These are phyloP conservation scores for Boletus rubropictus DNA, from an alignment of 768 basidiomycete genomes.

Conservation along the genomic window DNA sequence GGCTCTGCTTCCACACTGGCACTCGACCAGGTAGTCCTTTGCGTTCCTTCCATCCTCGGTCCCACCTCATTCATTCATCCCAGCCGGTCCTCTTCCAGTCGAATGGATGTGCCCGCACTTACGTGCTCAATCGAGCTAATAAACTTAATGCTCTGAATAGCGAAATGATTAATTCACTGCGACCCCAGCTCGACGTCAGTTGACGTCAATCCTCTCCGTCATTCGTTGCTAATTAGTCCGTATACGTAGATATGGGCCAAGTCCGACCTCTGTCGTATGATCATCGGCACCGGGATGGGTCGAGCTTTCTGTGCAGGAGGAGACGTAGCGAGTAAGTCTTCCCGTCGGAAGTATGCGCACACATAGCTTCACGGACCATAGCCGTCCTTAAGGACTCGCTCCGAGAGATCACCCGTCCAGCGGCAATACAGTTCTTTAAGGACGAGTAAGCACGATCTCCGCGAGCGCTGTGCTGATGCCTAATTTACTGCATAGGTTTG, in stretches of 20 bases:
- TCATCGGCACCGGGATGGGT: slow-evolving; percentile 67
- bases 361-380: slow-evolving; percentile 24
- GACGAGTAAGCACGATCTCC: slow-evolving; percentile 57
- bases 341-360: slow-evolving; percentile 1
- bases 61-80: slow-evolving; percentile 25
- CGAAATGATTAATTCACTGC: slow-evolving; percentile 68
- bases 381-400: slow-evolving; percentile 53
- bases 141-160: slow-evolving; percentile 81
- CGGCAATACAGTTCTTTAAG: slow-evolving; percentile 85
- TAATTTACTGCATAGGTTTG: slow-evolving; percentile 50
- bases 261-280: slow-evolving; percentile 62
- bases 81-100: slow-evolving; percentile 65
- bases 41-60: background rate
- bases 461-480: slow-evolving; percentile 2
- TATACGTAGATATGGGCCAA: slow-evolving; percentile 64
- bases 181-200: slow-evolving; percentile 70
- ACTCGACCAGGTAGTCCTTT: slow-evolving; percentile 24
- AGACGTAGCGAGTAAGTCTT: slow-evolving; percentile 75
- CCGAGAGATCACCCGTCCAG: slow-evolving; percentile 44
- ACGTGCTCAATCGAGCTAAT: slow-evolving; percentile 70
- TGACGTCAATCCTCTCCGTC: background rate
- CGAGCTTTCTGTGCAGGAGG: slow-evolving; percentile 92
- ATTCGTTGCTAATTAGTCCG: slow-evolving; percentile 6
- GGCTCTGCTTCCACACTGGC: slow-evolving; percentile 9
- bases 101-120: slow-evolving; percentile 56